Percentiles rank a stretch among this genome's conserved stretches.
Evolutionary conservation across 2,329 filamentous ascomycete genomes (phyloP).

Genomic region (Aspergillus texensis): DNA sequence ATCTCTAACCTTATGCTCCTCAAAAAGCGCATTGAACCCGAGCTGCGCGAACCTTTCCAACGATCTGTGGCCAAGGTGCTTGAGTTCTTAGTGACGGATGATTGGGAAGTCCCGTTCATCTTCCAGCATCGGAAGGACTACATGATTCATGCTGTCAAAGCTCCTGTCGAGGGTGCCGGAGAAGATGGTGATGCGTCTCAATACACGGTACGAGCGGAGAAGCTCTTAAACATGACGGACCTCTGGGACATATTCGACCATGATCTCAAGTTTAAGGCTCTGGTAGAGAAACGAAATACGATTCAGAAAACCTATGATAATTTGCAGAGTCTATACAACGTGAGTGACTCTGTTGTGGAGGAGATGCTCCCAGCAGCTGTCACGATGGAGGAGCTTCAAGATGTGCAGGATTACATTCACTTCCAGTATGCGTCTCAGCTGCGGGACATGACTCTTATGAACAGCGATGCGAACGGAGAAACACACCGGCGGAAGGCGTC

Average conservation of each 20-base stretch:
- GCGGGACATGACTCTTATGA: slow-evolving; percentile 72
- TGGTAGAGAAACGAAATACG: slow-evolving; percentile 87
- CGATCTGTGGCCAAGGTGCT: slow-evolving; percentile 88
- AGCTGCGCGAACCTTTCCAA: slow-evolving; percentile 80
- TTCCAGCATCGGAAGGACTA: slow-evolving; percentile 99
- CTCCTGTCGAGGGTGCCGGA: slow-evolving; percentile 61
- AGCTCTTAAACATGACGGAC: slow-evolving; percentile 87
- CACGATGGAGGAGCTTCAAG: slow-evolving; percentile 93
- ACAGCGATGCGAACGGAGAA: slow-evolving; percentile 62
- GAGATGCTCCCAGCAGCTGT: slow-evolving; percentile 78
- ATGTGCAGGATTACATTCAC: slow-evolving; percentile 93
- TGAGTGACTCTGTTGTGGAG: slow-evolving; percentile 75
- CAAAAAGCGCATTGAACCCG: slow-evolving; percentile 74
- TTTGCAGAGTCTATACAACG: slow-evolving; percentile 66
- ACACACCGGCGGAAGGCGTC: slow-evolving; percentile 80
- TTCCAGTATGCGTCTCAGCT: slow-evolving; percentile 87
- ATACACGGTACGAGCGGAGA: slow-evolving; percentile 76
- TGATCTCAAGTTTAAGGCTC: slow-evolving; percentile 90
- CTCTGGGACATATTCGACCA: slow-evolving; percentile 94
- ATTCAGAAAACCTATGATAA: slow-evolving; percentile 78
- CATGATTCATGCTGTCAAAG: slow-evolving; percentile 82
- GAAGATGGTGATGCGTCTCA: slow-evolving; percentile 72
- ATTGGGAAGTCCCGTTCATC: slow-evolving; percentile 95
- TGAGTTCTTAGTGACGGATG: slow-evolving; percentile 91
- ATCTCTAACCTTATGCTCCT: slow-evolving; percentile 88